phyloP scores from a whole-genome alignment of 371 early-diverging fungal genomes.

The Parasitella parasitica region DNA sequence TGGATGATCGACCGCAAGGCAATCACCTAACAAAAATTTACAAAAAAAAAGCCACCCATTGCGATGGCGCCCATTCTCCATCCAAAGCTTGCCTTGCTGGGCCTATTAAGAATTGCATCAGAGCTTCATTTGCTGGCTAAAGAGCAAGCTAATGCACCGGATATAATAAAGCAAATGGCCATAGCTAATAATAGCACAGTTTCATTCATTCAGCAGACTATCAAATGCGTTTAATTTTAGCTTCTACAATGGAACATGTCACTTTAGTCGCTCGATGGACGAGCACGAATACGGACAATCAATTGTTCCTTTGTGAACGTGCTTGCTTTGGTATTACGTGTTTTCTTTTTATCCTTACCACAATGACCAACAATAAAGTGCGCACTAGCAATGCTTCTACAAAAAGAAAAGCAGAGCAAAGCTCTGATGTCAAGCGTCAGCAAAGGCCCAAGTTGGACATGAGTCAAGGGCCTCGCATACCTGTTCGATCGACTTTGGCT shows the following conservation, averaged over 20 bases:
- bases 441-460: neutral
- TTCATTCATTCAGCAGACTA: too few relatives aligned
- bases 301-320: too few relatives aligned
- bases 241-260: too few relatives aligned
- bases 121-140: too few relatives aligned
- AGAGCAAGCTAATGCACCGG: too few relatives aligned
- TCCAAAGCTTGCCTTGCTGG: neutral
- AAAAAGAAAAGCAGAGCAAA: neutral
- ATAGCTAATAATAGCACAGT: too few relatives aligned
- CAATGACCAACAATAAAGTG: neutral
- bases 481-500: conserved; percentile 1
- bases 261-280: too few relatives aligned
- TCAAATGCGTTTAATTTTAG: too few relatives aligned
- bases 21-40: conserved; percentile 1
- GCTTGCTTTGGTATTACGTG: neutral
- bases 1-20: neutral
- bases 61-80: neutral
- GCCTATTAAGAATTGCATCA: neutral
- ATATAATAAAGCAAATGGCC: too few relatives aligned
- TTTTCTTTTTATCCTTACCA: neutral
- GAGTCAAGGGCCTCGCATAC: conserved; percentile 9
- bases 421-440: neutral
- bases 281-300: too few relatives aligned
- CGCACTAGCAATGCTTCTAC: neutral
- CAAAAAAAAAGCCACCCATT: neutral